Evolutionary conservation across 148 eudicot species (phyloP).

Genomic region (Cornus florida): DNA sequence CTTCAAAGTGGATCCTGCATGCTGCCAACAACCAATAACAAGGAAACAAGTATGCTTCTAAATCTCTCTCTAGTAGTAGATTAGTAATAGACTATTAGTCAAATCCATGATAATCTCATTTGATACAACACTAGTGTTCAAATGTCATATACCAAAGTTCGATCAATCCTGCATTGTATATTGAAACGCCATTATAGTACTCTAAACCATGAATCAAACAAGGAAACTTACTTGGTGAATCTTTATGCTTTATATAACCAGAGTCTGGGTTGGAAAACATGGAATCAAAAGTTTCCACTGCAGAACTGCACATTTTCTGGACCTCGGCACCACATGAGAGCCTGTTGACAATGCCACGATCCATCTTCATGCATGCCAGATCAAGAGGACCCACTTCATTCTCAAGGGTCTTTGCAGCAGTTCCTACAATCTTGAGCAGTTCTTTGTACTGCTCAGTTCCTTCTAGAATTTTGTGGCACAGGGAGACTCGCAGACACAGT

Average conservation of each 20-base stretch:
- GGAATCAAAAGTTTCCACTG: constrained; percentile 50
- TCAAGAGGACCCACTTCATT: constrained; percentile 67
- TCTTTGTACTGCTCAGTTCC: constrained; percentile 52
- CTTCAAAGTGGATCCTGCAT: constrained; percentile 41
- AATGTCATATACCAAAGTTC: no score
- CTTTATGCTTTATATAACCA: constrained; percentile 13
- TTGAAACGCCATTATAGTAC: not conserved
- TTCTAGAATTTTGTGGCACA: constrained; percentile 56
- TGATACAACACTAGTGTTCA: no score
- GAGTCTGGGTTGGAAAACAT: constrained; percentile 22
- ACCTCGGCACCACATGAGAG: constrained; percentile 64
- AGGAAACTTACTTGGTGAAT: constrained; percentile 36
- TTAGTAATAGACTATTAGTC: not conserved
- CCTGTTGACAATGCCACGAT: constrained; percentile 65
- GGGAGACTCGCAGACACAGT: constrained; percentile 56
- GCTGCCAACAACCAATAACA: constrained; percentile 30
- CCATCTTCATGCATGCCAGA: constrained; percentile 49
- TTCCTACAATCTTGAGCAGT: constrained; percentile 47
- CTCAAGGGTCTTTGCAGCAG: constrained; percentile 53
- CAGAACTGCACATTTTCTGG: constrained; percentile 54
- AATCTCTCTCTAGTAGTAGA: not conserved
- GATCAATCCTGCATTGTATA: no score
- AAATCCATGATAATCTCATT: not conserved
- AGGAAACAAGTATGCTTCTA: not conserved
- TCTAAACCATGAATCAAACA: not conserved